Base-by-base conservation (phyloP, 768 basidiomycete genomes). In the Tulasnella sp. region DNA sequence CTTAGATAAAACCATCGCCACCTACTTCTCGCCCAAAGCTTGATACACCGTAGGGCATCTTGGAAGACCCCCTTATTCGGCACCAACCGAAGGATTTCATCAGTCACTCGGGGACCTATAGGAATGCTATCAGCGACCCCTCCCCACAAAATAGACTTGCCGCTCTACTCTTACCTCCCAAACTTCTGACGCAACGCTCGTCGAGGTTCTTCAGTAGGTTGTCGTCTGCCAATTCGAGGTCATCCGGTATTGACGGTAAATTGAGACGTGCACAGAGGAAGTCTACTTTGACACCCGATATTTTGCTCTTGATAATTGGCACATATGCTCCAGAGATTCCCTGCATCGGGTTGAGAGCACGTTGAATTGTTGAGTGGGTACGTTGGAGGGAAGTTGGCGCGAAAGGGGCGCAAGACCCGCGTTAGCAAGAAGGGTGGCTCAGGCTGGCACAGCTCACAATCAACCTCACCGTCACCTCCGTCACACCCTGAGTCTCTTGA, bases 311-410 rank as follows among this genome's bases (percentile, higher is more conserved):
- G 87, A 99, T 92, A 84, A 99, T 91, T 3, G 98, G 98, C 1
- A 99, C 98, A 83, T 92, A 99, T 7, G 98, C 98, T 82, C 97
- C 96, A 8, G 97, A 97, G 0, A 99, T 97, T 52, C 95, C 94
- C 97, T 99, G 83, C 31, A 81, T 80, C 58, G 24, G 31, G 31
- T 71, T 79, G 34, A 27, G 56, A 79, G 76, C 3, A 39, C 16
- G n/a, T 19, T 5, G 71, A 42, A 18, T 75, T 36, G 71, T 27
- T 27, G 80, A 10, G 18, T 44, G 62, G n/a, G 24, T 74, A 10
- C 78, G 19, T 79, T 79, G 36, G 40, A 6, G 44, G 24, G 42
- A n/a, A 31, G 14, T 24, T 27, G 62, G 81, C 74, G 27, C 21
- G 38, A 40, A 73, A 39, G 42, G 39, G n/a, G 18, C 42, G 5